Evolutionary conservation across 1,284 basidiomycete species (phyloP).

Genomic region (Puccinia novopanici): DNA sequence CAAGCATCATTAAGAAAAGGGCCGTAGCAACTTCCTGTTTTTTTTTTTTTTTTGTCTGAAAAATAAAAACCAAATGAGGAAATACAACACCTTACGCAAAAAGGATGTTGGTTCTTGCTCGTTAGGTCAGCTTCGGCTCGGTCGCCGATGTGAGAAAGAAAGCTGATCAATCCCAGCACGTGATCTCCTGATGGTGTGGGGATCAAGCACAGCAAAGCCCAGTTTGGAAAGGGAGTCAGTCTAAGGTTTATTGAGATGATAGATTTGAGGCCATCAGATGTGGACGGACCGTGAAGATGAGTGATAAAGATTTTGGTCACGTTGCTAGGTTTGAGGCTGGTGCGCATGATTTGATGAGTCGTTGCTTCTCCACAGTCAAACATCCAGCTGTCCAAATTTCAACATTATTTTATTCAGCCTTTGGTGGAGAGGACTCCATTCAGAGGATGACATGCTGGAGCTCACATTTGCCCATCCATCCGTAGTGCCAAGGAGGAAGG

Average conservation of each 20-base stretch:
- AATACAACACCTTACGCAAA: conserved; percentile 46
- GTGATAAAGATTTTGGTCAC: conserved; percentile 49
- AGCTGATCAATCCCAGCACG: conserved; percentile 48
- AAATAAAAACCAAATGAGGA: background rate
- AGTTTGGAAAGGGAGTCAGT: background rate
- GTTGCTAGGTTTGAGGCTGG: conserved; percentile 42
- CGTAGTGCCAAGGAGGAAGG: conserved; percentile 41
- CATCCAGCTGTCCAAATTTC: conserved; percentile 37
- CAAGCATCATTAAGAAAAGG: too few species aligned
- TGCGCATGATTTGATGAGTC: conserved; percentile 49
- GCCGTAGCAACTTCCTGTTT: background rate
- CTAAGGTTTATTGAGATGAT: background rate
- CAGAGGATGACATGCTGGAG: background rate
- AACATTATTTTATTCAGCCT: background rate
- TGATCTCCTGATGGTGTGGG: conserved; percentile 18
- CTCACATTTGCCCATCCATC: conserved; percentile 47
- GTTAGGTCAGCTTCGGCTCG: conserved; percentile 37
- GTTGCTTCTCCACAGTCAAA: conserved; percentile 51
- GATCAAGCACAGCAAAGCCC: background rate
- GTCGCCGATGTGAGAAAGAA: conserved; percentile 48
- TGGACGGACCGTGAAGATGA: conserved; percentile 44
- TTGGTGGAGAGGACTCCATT: background rate
- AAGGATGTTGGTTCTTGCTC: conserved; percentile 46
- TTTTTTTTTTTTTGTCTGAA: too few species aligned
- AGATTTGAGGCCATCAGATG: background rate